A percentile compares a stretch with the other conserved stretches of the same genome.
Evolutionary conservation across 148 eudicot species (phyloP).

Genomic region (Camellia granthamiana): DNA sequence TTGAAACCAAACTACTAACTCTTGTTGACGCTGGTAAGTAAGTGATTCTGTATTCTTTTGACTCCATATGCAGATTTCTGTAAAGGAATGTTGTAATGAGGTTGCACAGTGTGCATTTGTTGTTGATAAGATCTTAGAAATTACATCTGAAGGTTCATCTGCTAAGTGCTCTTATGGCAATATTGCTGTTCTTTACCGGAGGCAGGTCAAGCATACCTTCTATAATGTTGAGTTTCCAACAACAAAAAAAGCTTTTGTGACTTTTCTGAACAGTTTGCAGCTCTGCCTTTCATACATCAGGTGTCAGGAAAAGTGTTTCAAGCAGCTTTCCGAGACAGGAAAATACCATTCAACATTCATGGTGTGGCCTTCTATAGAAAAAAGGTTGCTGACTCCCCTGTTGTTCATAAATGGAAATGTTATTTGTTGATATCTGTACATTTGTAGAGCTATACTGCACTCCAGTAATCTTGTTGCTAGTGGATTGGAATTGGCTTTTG

Average conservation of each 20-base stretch:
- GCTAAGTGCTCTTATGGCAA: constrained; percentile 55
- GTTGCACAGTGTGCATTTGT: constrained; percentile 84
- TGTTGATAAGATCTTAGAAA: constrained; percentile 83
- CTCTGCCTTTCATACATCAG: constrained; percentile 34
- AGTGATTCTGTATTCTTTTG: constrained; percentile 13
- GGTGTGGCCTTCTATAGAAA: constrained; percentile 96
- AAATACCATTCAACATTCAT: constrained; percentile 85
- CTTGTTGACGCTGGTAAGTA: constrained; percentile 4
- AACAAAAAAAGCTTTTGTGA: background rate
- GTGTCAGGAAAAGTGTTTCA: constrained; percentile 83
- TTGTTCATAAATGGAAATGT: constrained; percentile 1
- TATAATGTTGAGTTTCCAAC: constrained; percentile 4
- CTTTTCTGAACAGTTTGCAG: constrained; percentile 19
- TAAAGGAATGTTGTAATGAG: constrained; percentile 86
- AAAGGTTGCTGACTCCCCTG: constrained; percentile 47
- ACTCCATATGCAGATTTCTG: constrained; percentile 45
- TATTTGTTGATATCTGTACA: background rate
- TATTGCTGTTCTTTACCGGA: constrained; percentile 85
- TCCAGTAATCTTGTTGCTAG: background rate
- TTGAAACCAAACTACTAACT: background rate
- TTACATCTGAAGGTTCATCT: constrained; percentile 46
- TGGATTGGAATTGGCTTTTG: background rate
- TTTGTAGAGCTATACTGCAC: background rate
- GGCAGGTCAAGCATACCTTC: constrained; percentile 62
- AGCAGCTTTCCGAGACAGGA: constrained; percentile 68